A percentile compares a stretch with the other conserved stretches of the same genome.
Evolutionary conservation across 805 yeast genomes (phyloP).

Genomic region (Starmerella bombicola): DNA sequence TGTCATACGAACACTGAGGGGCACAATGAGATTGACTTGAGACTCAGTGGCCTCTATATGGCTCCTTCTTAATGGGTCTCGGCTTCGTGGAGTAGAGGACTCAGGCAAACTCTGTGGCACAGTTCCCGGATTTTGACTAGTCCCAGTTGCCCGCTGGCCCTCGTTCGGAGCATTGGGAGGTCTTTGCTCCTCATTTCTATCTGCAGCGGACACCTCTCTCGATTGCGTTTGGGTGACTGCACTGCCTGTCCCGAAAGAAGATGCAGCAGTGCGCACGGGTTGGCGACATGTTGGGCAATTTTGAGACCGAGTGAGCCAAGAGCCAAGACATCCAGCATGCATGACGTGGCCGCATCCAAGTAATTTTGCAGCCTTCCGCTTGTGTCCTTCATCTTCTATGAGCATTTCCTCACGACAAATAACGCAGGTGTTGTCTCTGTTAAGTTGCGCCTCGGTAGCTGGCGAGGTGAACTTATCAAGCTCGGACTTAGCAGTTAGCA

Average conservation of each 20-base stretch:
- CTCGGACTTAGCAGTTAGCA: constrained; percentile 36
- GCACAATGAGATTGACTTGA: background rate
- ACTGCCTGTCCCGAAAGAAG: constrained; percentile 6
- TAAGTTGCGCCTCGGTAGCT: constrained; percentile 52
- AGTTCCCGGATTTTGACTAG: background rate
- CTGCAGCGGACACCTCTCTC: too few species aligned
- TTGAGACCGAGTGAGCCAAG: constrained; percentile 86
- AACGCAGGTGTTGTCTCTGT: constrained; percentile 55
- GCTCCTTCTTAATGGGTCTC: background rate
- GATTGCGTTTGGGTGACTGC: background rate
- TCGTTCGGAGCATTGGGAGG: background rate
- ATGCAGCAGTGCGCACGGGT: constrained; percentile 16
- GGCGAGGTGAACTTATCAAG: constrained; percentile 50
- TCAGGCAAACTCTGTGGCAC: background rate
- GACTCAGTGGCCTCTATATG: background rate
- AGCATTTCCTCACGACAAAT: constrained; percentile 87
- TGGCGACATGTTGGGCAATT: constrained; percentile 75
- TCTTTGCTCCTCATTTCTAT: background rate
- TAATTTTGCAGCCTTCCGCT: constrained; percentile 54
- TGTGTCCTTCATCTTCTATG: constrained; percentile 29
- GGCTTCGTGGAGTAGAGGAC: background rate
- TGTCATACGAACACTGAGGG: background rate
- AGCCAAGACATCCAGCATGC: constrained; percentile 79
- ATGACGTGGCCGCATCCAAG: constrained; percentile 76
- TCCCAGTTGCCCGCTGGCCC: background rate